These are phyloP conservation scores for Starmerella scarabaei DNA, from an alignment of 805 yeast species.

Conservation along the genomic window DNA sequence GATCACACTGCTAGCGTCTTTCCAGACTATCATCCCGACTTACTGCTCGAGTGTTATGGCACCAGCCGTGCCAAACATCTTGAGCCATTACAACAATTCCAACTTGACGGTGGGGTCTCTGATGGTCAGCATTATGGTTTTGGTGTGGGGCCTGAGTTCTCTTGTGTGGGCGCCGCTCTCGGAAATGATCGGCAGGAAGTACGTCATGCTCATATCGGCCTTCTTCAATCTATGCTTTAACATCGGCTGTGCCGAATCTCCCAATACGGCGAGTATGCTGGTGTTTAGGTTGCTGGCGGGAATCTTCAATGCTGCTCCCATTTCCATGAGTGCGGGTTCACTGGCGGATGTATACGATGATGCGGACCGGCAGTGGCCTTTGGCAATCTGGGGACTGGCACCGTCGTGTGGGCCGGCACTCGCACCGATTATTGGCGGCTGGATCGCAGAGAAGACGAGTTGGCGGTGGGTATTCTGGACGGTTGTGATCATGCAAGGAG, in stretches of 20 bases:
- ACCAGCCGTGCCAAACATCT: constrained; percentile 42
- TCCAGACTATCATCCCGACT: constrained; percentile 48
- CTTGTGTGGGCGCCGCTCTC: constrained; percentile 53
- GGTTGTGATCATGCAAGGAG: constrained; percentile 42
- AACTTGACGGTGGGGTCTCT: constrained; percentile 36
- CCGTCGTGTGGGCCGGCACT: constrained; percentile 49
- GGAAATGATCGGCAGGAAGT: constrained; percentile 50
- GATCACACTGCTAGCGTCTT: constrained; percentile 36
- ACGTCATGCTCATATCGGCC: constrained; percentile 41
- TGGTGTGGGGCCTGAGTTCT: constrained; percentile 61
- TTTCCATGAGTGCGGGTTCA: constrained; percentile 58
- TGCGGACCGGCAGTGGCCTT: constrained; percentile 39
- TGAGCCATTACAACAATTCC: constrained; percentile 34
- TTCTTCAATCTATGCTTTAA: constrained; percentile 32
- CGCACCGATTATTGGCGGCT: constrained; percentile 39
- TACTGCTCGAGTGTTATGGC: constrained; percentile 48
- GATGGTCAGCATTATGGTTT: constrained; percentile 51
- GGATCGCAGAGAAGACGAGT: constrained; percentile 35
- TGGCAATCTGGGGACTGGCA: constrained; percentile 46
- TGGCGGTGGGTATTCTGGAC: constrained; percentile 61
- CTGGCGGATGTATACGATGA: constrained; percentile 48
- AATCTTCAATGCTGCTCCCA: constrained; percentile 52
- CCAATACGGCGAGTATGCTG: constrained; percentile 42
- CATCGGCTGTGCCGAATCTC: constrained; percentile 49
- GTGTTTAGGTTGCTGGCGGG: constrained; percentile 54